phyloP scores from a whole-genome alignment of 2,329 filamentous ascomycete genomes.

The Parastagonospora nodorum region DNA sequence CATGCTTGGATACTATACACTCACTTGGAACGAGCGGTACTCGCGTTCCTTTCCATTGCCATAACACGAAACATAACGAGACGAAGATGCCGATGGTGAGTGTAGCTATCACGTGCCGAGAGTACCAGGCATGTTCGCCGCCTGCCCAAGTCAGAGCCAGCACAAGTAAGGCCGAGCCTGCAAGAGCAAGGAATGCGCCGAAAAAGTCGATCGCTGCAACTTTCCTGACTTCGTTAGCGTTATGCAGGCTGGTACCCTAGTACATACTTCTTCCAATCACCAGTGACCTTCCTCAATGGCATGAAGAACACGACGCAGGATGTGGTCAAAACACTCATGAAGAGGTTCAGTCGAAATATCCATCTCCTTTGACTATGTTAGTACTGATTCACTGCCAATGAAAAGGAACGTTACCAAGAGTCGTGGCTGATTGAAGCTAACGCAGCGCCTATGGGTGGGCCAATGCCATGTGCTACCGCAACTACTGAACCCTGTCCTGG shows the following conservation, averaged over 20 bases:
- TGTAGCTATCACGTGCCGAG: slow-evolving; percentile 57
- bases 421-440: slow-evolving; percentile 25
- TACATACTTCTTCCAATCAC: slow-evolving; percentile 56
- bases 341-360: slow-evolving; percentile 45
- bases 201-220: slow-evolving; percentile 60
- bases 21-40: slow-evolving; percentile 63
- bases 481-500: slow-evolving; percentile 40
- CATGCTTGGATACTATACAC: slow-evolving; percentile 9
- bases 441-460: slow-evolving; percentile 33
- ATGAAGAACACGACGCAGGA: slow-evolving; percentile 29
- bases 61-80: slow-evolving; percentile 55
- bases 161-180: slow-evolving; percentile 62
- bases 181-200: slow-evolving; percentile 60
- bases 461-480: slow-evolving; percentile 32
- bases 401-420: slow-evolving; percentile 17
- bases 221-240: slow-evolving; percentile 17
- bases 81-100: slow-evolving; percentile 57
- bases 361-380: slow-evolving; percentile 17
- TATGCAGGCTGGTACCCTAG: accelerated
- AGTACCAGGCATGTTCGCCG: slow-evolving; percentile 59
- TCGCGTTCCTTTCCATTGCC: slow-evolving; percentile 63
- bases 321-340: slow-evolving; percentile 20
- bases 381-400: background rate
- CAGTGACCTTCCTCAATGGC: slow-evolving; percentile 52
- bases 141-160: slow-evolving; percentile 63